Evolutionary conservation across 2,329 filamentous ascomycete genomes (phyloP).

Genomic region (Monilinia aucupariae): DNA sequence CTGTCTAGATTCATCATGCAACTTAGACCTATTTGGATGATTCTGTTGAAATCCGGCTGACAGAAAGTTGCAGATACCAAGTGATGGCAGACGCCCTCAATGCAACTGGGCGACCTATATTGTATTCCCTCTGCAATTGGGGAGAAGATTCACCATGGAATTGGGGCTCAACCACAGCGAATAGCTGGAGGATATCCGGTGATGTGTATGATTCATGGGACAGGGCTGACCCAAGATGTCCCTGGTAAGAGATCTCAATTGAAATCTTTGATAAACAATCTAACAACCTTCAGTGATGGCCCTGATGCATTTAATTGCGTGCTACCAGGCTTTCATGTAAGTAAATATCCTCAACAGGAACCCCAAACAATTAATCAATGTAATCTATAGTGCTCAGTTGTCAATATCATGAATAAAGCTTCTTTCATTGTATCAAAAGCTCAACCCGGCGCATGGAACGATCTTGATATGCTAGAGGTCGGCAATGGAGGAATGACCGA

Average conservation of each 20-base stretch:
- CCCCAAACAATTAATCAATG: neutral
- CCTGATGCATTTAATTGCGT: slow-evolving; percentile 32
- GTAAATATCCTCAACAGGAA: neutral
- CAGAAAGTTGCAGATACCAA: slow-evolving; percentile 30
- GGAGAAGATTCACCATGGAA: slow-evolving; percentile 43
- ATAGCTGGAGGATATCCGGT: slow-evolving; percentile 39
- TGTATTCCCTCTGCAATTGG: slow-evolving; percentile 44
- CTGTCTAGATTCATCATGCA: neutral
- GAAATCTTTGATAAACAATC: neutral
- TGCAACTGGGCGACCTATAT: slow-evolving; percentile 37
- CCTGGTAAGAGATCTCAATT: slow-evolving; percentile 18
- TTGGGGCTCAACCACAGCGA: slow-evolving; percentile 36
- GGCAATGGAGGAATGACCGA: slow-evolving; percentile 37
- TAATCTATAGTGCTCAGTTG: slow-evolving; percentile 27
- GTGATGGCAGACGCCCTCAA: slow-evolving; percentile 37
- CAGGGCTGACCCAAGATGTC: slow-evolving; percentile 38
- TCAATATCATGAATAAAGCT: slow-evolving; percentile 32
- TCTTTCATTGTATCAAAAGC: slow-evolving; percentile 32
- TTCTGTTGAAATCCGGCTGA: slow-evolving; percentile 2
- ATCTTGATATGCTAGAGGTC: slow-evolving; percentile 37
- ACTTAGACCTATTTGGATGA: no score
- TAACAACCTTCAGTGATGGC: slow-evolving; percentile 35
- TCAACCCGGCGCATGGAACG: slow-evolving; percentile 34
- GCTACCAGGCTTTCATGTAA: slow-evolving; percentile 30
- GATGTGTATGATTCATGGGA: slow-evolving; percentile 39